Evolutionary conservation across 1,284 basidiomycete genomes (phyloP), one percentile per base, ranked within the genome.

Genomic region (Cerrena zonata): DNA sequence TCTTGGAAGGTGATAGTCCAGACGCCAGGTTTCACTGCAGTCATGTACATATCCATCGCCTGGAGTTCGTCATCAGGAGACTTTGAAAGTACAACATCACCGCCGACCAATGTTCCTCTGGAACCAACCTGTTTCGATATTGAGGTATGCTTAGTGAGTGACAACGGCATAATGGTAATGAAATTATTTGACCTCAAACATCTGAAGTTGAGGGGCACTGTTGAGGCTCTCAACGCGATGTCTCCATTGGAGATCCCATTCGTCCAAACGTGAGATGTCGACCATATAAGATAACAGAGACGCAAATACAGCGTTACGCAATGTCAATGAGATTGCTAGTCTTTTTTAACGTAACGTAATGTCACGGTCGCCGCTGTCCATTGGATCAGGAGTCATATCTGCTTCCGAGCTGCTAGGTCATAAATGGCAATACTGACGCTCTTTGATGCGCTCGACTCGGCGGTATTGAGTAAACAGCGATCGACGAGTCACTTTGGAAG

Each of bases 1-100:
- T 15, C 19, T 19, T 5, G 5, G 5, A 39, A 11, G 4, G 5
- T 44, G 7, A 50, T 39, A 30, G 21, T n/a, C 49, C 49, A 50
- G n/a, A 50, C 37, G 5, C 49, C 49, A 18, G 49, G 49, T 23
- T 38, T 50, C n/a, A n/a, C n/a, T n/a, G n/a, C n/a, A n/a, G n/a
- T n/a, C 7, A 45, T 5, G 4, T 25, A 19, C 5, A 10, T 23
- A 4, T 45, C 26, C 18, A 21, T 24, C 18, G 25, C 41, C 15
- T 45, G 11, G 21, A 46, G 45, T 7, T 42, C 49, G 30, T 49
- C 40, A 11, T 49, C 41, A 13, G 42, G 5, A 24, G 41, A 40
- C 45, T 45, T 45, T 12, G 21, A 45, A 4, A 41, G n/a, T 5
- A 11, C 19, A 21, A 50, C 30, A 15, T 45, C 43, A 4, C 49